Evolutionary conservation across 2,329 filamentous ascomycete genomes (phyloP), one percentile per base, ranked within the genome.

Genomic region (Penicillium rolfsii): DNA sequence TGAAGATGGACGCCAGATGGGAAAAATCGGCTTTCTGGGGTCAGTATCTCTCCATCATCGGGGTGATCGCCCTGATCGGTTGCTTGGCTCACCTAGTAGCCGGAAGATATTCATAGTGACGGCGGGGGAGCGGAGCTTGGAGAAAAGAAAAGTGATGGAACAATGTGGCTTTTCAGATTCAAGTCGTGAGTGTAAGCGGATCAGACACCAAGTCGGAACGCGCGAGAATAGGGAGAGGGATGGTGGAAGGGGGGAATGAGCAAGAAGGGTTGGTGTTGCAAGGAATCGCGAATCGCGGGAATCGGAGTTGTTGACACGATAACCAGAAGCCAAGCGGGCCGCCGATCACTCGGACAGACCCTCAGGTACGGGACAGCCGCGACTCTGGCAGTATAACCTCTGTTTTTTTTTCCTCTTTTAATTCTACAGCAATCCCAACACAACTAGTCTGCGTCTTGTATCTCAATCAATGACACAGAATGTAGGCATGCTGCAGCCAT

Each of bases 1-100:
- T 97, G 71, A 97, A 84, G 75, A 99, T 97, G 57, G 94, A 98
- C 66, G 90, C 84, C 71, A 99, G 82, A 84, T 99, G 95, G 83
- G 93, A 97, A 76, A 99, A 87, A 84, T 99, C 95, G 81, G 89
- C 93, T 97, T 58, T 38, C 19, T 28, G 22, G 59, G 58, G 59
- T 71, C 58, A 72, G 69, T 57, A 59, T 35, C 7, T 46, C 40
- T 16, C 30, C 35, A 48, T 22, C 30, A 33, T 48, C 19, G 43
- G 19, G 11, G 52, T n/a, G 45, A 11, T 48, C 53, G 12, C 50
- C 35, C n/a, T 48, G 24, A 38, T 22, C 38, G 19, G 16, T 5
- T 40, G 38, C 7, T 26, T 22, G 28, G 36, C 41, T 62, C 80
- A 90, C 88, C 88, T 74, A 87, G 74, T 72, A 90, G 79, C 72